Conservation (phyloP, 805 yeast species). For the Metschnikowia amazonensis region DNA sequence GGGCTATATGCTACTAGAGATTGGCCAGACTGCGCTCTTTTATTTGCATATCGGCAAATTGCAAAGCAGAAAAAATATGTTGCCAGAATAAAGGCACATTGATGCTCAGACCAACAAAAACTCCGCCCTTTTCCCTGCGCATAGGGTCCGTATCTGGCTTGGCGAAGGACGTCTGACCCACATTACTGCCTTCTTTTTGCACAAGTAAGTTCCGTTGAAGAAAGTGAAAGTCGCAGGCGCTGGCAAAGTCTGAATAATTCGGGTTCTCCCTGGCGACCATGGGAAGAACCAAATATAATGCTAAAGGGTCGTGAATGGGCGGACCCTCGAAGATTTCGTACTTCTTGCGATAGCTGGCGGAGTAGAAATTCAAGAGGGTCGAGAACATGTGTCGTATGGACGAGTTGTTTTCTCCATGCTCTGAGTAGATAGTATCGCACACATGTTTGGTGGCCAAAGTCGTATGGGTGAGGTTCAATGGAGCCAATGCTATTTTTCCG, state of each 20-base stretch:
- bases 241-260: conserved; percentile 9
- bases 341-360: conserved; percentile 9
- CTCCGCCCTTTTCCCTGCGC: conserved; percentile 15
- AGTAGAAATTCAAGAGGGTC: conserved; percentile 13
- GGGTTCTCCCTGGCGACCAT: conserved; percentile 11
- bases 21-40: not conserved
- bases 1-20: not conserved
- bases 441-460: conserved; percentile 44
- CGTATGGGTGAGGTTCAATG: conserved; percentile 68
- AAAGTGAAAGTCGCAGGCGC: conserved; percentile 23
- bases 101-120: conserved; percentile 12
- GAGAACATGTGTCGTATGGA: conserved; percentile 9
- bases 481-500: conserved; percentile 53
- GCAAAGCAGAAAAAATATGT: conserved; percentile 11
- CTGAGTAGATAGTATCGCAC: conserved; percentile 20
- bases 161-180: conserved; percentile 26
- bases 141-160: conserved; percentile 16
- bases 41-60: conserved; percentile 12
- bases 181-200: conserved; percentile 25
- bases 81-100: conserved; percentile 16
- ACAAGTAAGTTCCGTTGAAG: conserved; percentile 26
- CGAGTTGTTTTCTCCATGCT: conserved; percentile 6
- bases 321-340: conserved; percentile 13
- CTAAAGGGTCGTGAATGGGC: conserved; percentile 20
- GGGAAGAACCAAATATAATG: conserved; percentile 15